Evolutionary conservation across 2,329 filamentous ascomycete species (phyloP).

Genomic region (Phyllosticta paracitricarpa): DNA sequence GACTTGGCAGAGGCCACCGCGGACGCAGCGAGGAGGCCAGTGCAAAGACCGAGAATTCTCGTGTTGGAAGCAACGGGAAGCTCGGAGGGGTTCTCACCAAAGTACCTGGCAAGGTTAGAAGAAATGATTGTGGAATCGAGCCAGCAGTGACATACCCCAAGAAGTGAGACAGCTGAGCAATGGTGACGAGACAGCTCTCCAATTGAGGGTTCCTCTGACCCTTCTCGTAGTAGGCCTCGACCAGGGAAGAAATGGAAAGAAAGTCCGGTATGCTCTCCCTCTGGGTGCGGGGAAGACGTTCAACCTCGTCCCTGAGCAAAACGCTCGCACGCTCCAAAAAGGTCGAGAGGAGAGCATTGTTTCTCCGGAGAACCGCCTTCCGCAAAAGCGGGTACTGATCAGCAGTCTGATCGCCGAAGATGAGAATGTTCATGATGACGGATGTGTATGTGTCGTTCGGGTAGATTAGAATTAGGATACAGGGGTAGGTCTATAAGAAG

Average conservation of each 20-base stretch:
- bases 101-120: constrained; percentile 31
- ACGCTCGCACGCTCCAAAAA: constrained; percentile 52
- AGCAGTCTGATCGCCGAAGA: constrained; percentile 63
- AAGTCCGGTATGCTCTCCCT: constrained; percentile 52
- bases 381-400: constrained; percentile 54
- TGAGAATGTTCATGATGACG: constrained; percentile 40
- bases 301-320: constrained; percentile 51
- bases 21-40: constrained; percentile 58
- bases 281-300: constrained; percentile 46
- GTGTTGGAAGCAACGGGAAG: constrained; percentile 39
- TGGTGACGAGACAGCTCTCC: constrained; percentile 55
- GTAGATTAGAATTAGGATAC: constrained; percentile 1
- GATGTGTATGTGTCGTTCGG: background rate
- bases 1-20: constrained; percentile 56
- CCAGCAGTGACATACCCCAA: constrained; percentile 49
- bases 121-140: background rate
- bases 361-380: constrained; percentile 37
- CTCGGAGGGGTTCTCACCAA: constrained; percentile 44
- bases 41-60: constrained; percentile 55
- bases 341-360: constrained; percentile 49
- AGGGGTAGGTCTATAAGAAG: background rate
- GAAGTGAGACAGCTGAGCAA: constrained; percentile 58
- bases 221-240: constrained; percentile 53
- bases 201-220: constrained; percentile 49
- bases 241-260: constrained; percentile 52